These are phyloP conservation scores for Crithidia expoeki DNA, from an alignment of 208 protist species.

Conservation along the genomic window DNA sequence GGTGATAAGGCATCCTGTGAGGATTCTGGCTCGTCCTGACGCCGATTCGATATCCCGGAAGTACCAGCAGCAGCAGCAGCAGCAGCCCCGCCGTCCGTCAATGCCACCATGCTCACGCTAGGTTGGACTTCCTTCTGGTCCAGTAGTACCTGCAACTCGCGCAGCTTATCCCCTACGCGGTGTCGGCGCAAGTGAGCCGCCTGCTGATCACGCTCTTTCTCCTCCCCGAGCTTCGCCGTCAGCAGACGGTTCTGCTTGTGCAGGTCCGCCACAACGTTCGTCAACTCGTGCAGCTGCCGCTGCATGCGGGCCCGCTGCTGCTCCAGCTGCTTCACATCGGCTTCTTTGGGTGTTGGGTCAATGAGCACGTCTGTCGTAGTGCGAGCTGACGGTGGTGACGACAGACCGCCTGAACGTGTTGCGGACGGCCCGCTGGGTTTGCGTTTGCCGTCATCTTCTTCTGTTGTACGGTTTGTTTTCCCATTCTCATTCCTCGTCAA, in stretches of 20 bases:
- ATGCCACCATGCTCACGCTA: neutral
- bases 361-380: slow-evolving; percentile 47
- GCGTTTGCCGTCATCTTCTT: slow-evolving; percentile 8
- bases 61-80: too few species aligned
- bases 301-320: slow-evolving; percentile 67
- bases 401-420: too few species aligned
- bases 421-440: neutral
- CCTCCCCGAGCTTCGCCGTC: slow-evolving; percentile 80
- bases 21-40: too few species aligned
- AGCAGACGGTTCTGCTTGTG: slow-evolving; percentile 84
- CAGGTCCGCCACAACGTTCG: slow-evolving; percentile 52
- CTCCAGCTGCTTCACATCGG: slow-evolving; percentile 67
- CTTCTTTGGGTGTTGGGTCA: slow-evolving; percentile 71
- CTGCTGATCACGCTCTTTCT: slow-evolving; percentile 70
- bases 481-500: neutral
- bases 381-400: too few species aligned
- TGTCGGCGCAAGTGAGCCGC: slow-evolving; percentile 65
- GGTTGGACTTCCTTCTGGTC: slow-evolving; percentile 25
- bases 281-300: slow-evolving; percentile 67
- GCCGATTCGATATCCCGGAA: too few species aligned
- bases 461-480: neutral
- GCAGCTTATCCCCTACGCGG: slow-evolving; percentile 37
- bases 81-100: neutral
- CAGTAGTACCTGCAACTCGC: slow-evolving; percentile 31
- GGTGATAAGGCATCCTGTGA: neutral